A percentile compares a stretch with the other conserved stretches of the same genome.
These are phyloP conservation scores for Neonectria faginata DNA, from an alignment of 2,329 filamentous ascomycete species.

Conservation along the genomic window DNA sequence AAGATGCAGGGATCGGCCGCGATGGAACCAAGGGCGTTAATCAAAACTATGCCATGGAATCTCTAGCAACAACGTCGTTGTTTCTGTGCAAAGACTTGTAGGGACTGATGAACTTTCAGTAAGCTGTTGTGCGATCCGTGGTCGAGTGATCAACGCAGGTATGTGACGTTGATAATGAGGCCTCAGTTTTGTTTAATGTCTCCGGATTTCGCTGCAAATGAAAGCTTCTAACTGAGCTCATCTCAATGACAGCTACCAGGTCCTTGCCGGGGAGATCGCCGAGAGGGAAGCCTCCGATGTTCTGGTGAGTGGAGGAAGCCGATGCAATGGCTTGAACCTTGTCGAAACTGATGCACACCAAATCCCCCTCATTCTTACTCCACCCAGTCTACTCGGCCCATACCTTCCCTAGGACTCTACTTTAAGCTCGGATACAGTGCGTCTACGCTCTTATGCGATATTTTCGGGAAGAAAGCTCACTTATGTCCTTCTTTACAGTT, in stretches of 20 bases:
- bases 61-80: fast-evolving
- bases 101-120: no score
- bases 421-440: neutral
- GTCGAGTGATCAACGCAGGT: no score
- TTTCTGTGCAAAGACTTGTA: neutral
- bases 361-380: no score
- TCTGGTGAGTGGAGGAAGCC: neutral
- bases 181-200: neutral
- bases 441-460: no score
- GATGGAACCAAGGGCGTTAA: neutral
- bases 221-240: neutral
- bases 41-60: no score
- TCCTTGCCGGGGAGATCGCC: neutral
- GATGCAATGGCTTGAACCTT: neutral
- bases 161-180: neutral
- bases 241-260: neutral
- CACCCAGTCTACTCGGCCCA: neutral
- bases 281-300: neutral
- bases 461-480: no score
- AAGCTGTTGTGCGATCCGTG: no score
- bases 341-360: neutral
- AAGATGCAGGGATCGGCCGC: neutral
- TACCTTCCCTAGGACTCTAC: neutral
- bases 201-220: no score
- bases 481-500: no score